Base-by-base conservation (phyloP, 225 moss, liverwort and hornwort species). In the Sphagnum contortum region DNA sequence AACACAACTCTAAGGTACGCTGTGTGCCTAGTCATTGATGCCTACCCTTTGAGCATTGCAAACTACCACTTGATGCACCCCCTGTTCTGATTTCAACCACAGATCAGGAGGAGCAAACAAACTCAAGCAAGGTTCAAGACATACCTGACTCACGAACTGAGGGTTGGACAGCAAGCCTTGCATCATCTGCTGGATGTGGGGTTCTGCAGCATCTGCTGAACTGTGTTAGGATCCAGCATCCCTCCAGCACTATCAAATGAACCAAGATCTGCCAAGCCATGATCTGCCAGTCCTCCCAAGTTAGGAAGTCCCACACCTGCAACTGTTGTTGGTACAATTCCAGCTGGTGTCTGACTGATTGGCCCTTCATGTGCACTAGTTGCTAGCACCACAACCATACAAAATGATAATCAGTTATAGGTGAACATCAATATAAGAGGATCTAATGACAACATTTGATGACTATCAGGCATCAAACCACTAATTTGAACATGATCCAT, bases 141-240 rank as follows among this genome's bases (percentile, higher is more conserved):
- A 45, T 56, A 86, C 96, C 91, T 98, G 93, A 73, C 87, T 87
- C 75, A 98, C 87, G 64, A 87, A 92, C 6, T 89, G 75, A 12
- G 98, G 98, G 65, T 98, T 93, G 29, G 90, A 87, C 66, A 93
- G 61, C 2, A 98, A 80, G 55, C 93, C 93, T 79, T 91, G 91
- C 93, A 98, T 98, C 93, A 98, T 93, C 76, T 98, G 91, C 83
- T 83, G 74, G 61, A 96, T 76, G 69, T 90, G 88, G 8, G 92
- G 64, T 96, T 92, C 81, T 96, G 96, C 50, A 96, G 80, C 96
- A 96, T 96, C 75, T 92, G 95, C 80, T 92, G 91, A 87, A 98
- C 83, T 72, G 75, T 64, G 12, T 79, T 60, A 5, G 98, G 93
- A 72, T 98, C 86, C 69, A 90, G 51, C n/a, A 83, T 71, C 9